A percentile compares a stretch with the other conserved stretches of the same genome.
Conservation (phyloP, 768 basidiomycete species). For the Boletus pseudopeckii region DNA sequence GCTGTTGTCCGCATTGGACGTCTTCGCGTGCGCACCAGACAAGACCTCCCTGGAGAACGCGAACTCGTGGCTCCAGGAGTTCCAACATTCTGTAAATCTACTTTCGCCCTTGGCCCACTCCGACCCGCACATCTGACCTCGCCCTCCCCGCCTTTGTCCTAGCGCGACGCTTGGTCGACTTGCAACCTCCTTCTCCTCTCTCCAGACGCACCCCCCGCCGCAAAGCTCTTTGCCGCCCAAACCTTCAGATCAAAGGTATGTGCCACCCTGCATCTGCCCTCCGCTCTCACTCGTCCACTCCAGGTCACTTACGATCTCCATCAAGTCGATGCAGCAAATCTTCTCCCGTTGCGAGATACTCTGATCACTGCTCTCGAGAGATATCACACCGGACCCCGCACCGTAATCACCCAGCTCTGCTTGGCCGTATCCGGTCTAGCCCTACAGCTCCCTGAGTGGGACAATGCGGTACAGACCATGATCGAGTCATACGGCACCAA, state of each 20-base stretch:
- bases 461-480: conserved; percentile 73
- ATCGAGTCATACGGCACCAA: conserved; percentile 83
- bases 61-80: conserved; percentile 95
- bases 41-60: conserved; percentile 78
- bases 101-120: conserved; percentile 62
- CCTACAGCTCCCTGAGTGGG: conserved; percentile 85
- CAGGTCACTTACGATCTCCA: conserved; percentile 95
- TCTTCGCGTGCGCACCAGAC: conserved; percentile 81
- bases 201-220: conserved; percentile 70
- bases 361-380: conserved; percentile 71
- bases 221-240: conserved; percentile 93
- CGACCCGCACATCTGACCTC: conserved; percentile 64
- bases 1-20: conserved; percentile 71
- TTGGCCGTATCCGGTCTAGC: conserved; percentile 89
- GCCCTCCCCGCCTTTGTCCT: conserved; percentile 42
- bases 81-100: conserved; percentile 97
- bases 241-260: conserved; percentile 92
- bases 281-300: conserved; percentile 32
- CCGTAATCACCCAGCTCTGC: conserved; percentile 85
- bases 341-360: conserved; percentile 82
- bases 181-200: conserved; percentile 89
- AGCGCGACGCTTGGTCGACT: conserved; percentile 96
- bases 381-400: conserved; percentile 74
- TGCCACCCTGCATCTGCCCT: conserved; percentile 8
- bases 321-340: conserved; percentile 73